These are phyloP conservation scores for Globisporangium takayamanum DNA, from an alignment of 352 stramenopile genomes.

Conservation along the genomic window DNA sequence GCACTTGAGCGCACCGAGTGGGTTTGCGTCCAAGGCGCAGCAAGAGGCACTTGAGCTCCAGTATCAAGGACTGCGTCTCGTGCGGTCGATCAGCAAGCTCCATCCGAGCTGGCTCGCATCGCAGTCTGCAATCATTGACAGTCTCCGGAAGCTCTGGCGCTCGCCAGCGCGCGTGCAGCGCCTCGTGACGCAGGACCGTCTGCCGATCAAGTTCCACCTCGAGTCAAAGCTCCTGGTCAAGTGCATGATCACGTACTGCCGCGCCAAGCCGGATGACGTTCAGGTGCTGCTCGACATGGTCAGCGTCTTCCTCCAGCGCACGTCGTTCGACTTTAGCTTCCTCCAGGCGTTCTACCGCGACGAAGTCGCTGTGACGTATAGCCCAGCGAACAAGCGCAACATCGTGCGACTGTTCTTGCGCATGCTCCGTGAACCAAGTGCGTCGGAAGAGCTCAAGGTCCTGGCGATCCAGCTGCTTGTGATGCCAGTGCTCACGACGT, in stretches of 20 bases:
- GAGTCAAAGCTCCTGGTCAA: slow-evolving; percentile 94
- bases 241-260: slow-evolving; percentile 93
- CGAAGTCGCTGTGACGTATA: slow-evolving; percentile 70
- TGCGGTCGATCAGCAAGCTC: slow-evolving; percentile 88
- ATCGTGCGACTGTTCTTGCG: slow-evolving; percentile 89
- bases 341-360: slow-evolving; percentile 87
- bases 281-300: slow-evolving; percentile 96
- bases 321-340: slow-evolving; percentile 93
- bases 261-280: slow-evolving; percentile 89
- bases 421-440: slow-evolving; percentile 66
- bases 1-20: slow-evolving; percentile 22
- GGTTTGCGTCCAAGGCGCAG: slow-evolving; percentile 70
- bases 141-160: slow-evolving; percentile 93
- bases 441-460: slow-evolving; percentile 89
- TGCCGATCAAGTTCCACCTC: slow-evolving; percentile 90
- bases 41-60: slow-evolving; percentile 91
- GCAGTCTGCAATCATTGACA: slow-evolving; percentile 87
- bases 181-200: slow-evolving; percentile 55
- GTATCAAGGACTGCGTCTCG: slow-evolving; percentile 90
- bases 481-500: slow-evolving; percentile 88
- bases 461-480: slow-evolving; percentile 91
- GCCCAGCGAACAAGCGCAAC: slow-evolving; percentile 61
- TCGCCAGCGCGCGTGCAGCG: slow-evolving; percentile 76
- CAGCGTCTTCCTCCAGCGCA: slow-evolving; percentile 91
- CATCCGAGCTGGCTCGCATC: slow-evolving; percentile 87